Evolutionary conservation across 208 protist species (phyloP), one percentile per base, ranked within the genome.

Genomic region (Wallacemonas sp.): DNA sequence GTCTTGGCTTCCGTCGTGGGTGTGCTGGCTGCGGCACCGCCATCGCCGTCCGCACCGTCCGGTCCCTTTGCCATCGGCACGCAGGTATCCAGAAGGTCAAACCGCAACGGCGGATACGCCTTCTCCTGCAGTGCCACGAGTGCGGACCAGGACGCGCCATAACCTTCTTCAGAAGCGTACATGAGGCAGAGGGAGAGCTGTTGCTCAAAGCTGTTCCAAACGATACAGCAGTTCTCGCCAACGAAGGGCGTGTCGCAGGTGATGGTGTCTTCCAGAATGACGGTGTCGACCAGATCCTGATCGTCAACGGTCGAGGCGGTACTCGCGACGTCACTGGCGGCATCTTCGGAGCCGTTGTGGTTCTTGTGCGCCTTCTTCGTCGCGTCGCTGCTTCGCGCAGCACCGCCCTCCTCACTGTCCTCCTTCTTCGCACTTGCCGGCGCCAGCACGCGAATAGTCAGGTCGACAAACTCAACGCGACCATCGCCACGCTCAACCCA

Each of bases 151-250:
- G 81, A 83, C 8, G 87, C 87, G 8, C 69, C 54, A 71, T 87
- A 93, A n/a, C 78, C 81, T 58, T 87, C 78, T 67, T 88, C 80
- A 0, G 78, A 83, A n/a, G 76, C 71, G 56, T 85, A 93, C 87
- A 90, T 90, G 60, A 93, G 81, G 54, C 87, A 93, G 5, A 93
- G 54, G 14, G 83, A 90, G 41, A 87, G 78, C 65, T 86, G 75
- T 61, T 89, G 76, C 11, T 88, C 83, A 23, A 90, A 79, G 54
- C 83, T 90, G 65, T 93, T 93, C 84, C 87, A 93, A n/a, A 93
- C 87, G 61, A 93, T 93, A 46, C 83, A 93, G 65, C 83, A 87
- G 70, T 93, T 93, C 68, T 93, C 83, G 16, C 83, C 87, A 19
- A 93, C 83, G 77, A 93, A 90, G 0, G 84, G 81, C 16, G 87